Percentiles rank a stretch among this genome's conserved stretches.
Evolutionary conservation across 1,284 basidiomycete genomes (phyloP).

Genomic region (Macrocystidia cucumis): DNA sequence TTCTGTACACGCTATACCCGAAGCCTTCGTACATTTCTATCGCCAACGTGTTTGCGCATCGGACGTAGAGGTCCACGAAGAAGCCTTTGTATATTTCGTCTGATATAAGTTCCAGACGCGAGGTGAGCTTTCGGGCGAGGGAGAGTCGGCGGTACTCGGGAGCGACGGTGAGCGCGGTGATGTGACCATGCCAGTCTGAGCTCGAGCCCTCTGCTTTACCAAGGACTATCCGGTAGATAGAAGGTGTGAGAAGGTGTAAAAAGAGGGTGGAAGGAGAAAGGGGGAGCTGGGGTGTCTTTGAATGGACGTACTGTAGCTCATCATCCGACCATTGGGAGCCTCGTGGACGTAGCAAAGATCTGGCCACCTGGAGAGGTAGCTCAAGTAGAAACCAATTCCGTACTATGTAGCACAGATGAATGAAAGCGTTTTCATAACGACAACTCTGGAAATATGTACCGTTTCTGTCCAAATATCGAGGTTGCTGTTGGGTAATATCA

Average conservation of each 20-base stretch:
- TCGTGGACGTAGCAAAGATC: constrained; percentile 81
- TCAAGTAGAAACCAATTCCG: constrained; percentile 79
- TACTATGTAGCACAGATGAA: constrained; percentile 41
- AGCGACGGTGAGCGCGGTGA: constrained; percentile 87
- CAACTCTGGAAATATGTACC: too few relatives aligned
- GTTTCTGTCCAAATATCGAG: constrained; percentile 94
- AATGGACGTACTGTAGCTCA: constrained; percentile 81
- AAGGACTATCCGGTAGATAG: constrained; percentile 47
- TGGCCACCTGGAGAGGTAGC: constrained; percentile 84
- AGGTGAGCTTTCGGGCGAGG: constrained; percentile 79
- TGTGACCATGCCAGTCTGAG: constrained; percentile 81
- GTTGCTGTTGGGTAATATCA: constrained; percentile 56
- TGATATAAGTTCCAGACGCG: constrained; percentile 74
- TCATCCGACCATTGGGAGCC: constrained; percentile 70
- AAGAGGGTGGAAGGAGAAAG: constrained; percentile 6
- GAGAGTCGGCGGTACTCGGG: constrained; percentile 85
- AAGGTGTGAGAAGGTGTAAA: constrained; percentile 4
- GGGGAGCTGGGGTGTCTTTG: constrained; percentile 1
- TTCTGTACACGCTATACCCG: constrained; percentile 82
- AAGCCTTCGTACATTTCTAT: constrained; percentile 83
- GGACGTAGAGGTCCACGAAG: constrained; percentile 90
- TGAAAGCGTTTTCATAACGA: background rate
- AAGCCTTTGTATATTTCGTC: constrained; percentile 69
- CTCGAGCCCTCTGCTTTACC: constrained; percentile 78
- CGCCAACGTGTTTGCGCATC: constrained; percentile 72